Evolutionary conservation across 2,329 filamentous ascomycete genomes (phyloP), one percentile per base, ranked within the genome.

Genomic region (Stachybotrys chartarum): DNA sequence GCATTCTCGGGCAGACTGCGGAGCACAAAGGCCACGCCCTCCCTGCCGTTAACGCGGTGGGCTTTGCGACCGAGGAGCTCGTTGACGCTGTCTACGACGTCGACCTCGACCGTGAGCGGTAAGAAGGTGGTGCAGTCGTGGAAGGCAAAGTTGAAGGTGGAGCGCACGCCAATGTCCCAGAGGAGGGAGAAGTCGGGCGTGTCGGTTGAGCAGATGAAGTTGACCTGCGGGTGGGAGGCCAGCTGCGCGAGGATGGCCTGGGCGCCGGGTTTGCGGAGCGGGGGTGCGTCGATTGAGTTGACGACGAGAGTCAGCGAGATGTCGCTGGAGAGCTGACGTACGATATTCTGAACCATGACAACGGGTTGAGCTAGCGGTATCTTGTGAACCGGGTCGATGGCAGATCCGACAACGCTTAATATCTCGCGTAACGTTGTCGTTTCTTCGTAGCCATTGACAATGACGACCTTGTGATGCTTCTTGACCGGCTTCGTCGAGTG

Each of bases 61-160:
- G 90, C 85, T 63, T 86, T 91, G 54, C 91, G 84, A 50, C 92
- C 91, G 0, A 97, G 81, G 0, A 97, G 80, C 64, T 90, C 86
- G 68, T 96, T 90, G 14, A 97, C 91, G 59, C 91, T 89, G 68
- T 97, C 91, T 3, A 97, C 91, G 2, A 90, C 85, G 64, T 96
- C 90, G 7, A 91, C 75, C 68, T 96, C 91, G 3, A 81, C 69
- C 11, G 80, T 77, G 63, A 89, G 90, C 1, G 90, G 80, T 1
- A 82, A 78, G 66, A 96, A 97, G 0, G 94, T 97, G 1, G 94
- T 97, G 64, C 88, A 88, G 73, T 99, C 92, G 74, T 99, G 94
- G 72, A 95, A 97, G 31, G 91, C 76, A 62, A 97, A 92, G 68
- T 89, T 88, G 72, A 92, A 90, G 31, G 88, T 83, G 16, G 90